Percentiles rank a stretch among this genome's conserved stretches.
phyloP scores from a whole-genome alignment of 495 filamentous ascomycete genomes.

The Tuber umbilicatum region DNA sequence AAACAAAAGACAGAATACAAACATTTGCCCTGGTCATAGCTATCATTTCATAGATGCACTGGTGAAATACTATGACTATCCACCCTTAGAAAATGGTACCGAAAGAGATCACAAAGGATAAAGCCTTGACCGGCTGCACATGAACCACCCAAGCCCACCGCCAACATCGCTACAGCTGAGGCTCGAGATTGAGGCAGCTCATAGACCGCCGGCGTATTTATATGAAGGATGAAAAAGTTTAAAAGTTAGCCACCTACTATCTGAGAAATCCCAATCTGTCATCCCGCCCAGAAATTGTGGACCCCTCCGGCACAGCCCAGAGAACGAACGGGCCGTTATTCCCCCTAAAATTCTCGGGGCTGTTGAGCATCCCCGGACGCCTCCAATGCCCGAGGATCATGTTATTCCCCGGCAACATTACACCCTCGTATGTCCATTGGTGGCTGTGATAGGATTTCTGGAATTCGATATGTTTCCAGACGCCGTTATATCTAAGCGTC shows the following conservation, averaged over 20 bases:
- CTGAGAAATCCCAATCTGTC: conserved; percentile 18
- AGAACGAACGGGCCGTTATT: conserved; percentile 23
- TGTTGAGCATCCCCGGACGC: background rate
- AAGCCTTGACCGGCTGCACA: background rate
- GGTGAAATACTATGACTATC: background rate
- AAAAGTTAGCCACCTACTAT: background rate
- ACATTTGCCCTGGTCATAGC: background rate
- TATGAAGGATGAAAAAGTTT: background rate
- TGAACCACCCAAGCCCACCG: background rate
- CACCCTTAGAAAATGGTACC: background rate
- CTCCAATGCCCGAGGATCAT: conserved; percentile 30
- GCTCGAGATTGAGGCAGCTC: background rate
- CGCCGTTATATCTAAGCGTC: conserved; percentile 1
- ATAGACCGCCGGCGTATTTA: background rate
- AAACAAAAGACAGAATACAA: background rate
- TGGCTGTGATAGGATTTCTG: conserved; percentile 16
- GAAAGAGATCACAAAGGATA: background rate
- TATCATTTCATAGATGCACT: background rate
- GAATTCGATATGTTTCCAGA: conserved; percentile 22
- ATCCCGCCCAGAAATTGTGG: conserved; percentile 16
- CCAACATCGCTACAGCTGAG: background rate
- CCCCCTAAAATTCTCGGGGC: background rate
- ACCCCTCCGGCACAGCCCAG: conserved; percentile 19
- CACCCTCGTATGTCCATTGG: conserved; percentile 22
- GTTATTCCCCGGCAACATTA: conserved; percentile 32